Base-by-base conservation (phyloP, 139 green algal genomes). In the Volvox reticuliferus region DNA sequence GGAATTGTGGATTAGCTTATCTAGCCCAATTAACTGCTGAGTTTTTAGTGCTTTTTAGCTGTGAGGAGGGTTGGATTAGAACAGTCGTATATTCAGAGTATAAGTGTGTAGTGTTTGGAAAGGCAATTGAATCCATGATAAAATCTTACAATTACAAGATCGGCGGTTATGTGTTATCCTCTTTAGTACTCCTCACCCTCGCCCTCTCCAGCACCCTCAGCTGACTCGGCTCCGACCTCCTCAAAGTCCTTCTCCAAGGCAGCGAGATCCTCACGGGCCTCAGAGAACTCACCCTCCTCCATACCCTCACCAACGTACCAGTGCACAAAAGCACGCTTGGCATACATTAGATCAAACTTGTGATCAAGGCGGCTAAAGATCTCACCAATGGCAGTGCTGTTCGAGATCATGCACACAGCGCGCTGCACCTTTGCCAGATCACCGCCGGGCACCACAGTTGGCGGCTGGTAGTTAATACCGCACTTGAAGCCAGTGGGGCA, bases 271-370 rank as follows among this genome's bases (percentile, higher is more conserved):
- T 99, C 98, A 91, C 98, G 96, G 76, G 98, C 98, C 94, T 99
- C 97, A 50, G 90, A 95, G 93, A 97, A 97, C 92, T 97, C 95
- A 87, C 95, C 98, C 96, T 99, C 97, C 95, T 99, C 98, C 98
- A 99, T 99, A 87, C 97, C 98, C 96, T 99, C 98, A 96, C 98
- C 97, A 69, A 99, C 98, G 94, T 99, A 99, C 98, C 98, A 99
- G 97, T 99, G 98, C 86, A 99, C 98, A 91, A 99, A 99, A 75
- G 98, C 98, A 93, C 98, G 97, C 98, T 99, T 99, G 96, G 98
- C 97, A 91, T 99, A 99, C 98, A 99, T 99, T 1, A 99, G 97
- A 91, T 99, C 98, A 90, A 99, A 99, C 97, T 99, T 99, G 97
- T 99, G 98, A 94, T 99, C 98, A 91, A 99, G 96, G 89, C 98